Base-by-base conservation (phyloP, 768 basidiomycete genomes). In the Amanita pallidorosea region DNA sequence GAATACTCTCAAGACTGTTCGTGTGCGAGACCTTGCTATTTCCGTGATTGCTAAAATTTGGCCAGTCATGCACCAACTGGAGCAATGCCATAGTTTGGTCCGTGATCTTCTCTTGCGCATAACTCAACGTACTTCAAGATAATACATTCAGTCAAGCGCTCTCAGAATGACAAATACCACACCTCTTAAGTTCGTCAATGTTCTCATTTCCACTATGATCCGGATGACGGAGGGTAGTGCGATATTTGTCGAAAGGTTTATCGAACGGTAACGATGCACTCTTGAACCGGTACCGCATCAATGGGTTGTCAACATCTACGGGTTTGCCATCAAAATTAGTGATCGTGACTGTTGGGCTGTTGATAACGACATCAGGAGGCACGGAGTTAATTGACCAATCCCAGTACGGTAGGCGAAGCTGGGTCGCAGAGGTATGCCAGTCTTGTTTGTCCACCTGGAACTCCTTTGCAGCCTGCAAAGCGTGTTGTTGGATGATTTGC, bases 1-100 rank as follows among this genome's bases (percentile, higher is more conserved):
- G 77, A 45, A 77, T 69, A 22, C 68, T 66, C 54, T 79, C 75
- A 35, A 79, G 56, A 57, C 73, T 75, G 65, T 72, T 75, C 45
- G 66, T 67, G 22, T 60, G 54, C 54, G 65, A 68, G 38, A 65
- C 66, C 6, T 64, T 67, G 49, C 71, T 66, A 9, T 61, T 66
- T 0, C 66, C 63, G 57, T 74, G 68, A 59, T 75, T 77, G 54
- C 74, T 75, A 61, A 79, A 77, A 1, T 60, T 65, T 1, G 61
- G 54, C 73, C 74, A 78, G 3, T 61, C 66, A 38, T 61, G 54
- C 7, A 70, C 66, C 13, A 63, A 60, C 8, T 63, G 64, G 27
- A 75, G 57, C 56, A 73, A 63, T 47, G 64, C 67, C 55, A 67
- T 70, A 2, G 70, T 71, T 29, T 61, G 65, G 6, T 55, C 58